These are phyloP conservation scores for Aspergillus sclerotiicarbonarius DNA, from an alignment of 495 filamentous ascomycete species.

Conservation along the genomic window DNA sequence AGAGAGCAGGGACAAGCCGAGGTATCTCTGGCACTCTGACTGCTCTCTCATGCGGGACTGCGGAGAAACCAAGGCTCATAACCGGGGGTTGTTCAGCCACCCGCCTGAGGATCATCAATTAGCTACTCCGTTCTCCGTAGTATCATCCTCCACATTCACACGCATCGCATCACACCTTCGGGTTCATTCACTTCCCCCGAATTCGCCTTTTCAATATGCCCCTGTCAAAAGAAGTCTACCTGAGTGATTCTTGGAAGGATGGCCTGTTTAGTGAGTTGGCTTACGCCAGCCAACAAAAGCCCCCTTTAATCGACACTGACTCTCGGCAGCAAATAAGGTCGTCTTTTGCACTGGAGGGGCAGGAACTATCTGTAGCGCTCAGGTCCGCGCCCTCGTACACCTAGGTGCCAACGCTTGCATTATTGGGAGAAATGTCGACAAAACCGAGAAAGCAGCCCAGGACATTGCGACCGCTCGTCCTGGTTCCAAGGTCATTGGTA, in stretches of 20 bases:
- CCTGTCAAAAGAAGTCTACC: constrained; percentile 65
- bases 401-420: constrained; percentile 94
- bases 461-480: constrained; percentile 75
- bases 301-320: not conserved
- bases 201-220: constrained; percentile 40
- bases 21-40: too few relatives aligned
- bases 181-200: not conserved
- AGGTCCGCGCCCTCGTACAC: constrained; percentile 85
- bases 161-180: not conserved
- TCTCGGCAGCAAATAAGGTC: constrained; percentile 70
- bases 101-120: too few relatives aligned
- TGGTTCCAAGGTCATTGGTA: constrained; percentile 80
- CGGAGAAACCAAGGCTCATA: too few relatives aligned
- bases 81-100: too few relatives aligned
- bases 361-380: constrained; percentile 89
- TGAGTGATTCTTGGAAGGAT: constrained; percentile 80
- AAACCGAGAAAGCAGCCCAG: constrained; percentile 74
- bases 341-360: constrained; percentile 95
- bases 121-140: too few relatives aligned
- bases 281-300: constrained; percentile 8
- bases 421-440: constrained; percentile 84
- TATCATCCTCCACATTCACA: too few relatives aligned
- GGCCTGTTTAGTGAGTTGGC: constrained; percentile 67
- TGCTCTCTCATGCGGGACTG: too few relatives aligned
- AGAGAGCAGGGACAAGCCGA: too few relatives aligned